Evolutionary conservation across 2,329 filamentous ascomycete species (phyloP).

Genomic region (Colletotrichum abscissum): DNA sequence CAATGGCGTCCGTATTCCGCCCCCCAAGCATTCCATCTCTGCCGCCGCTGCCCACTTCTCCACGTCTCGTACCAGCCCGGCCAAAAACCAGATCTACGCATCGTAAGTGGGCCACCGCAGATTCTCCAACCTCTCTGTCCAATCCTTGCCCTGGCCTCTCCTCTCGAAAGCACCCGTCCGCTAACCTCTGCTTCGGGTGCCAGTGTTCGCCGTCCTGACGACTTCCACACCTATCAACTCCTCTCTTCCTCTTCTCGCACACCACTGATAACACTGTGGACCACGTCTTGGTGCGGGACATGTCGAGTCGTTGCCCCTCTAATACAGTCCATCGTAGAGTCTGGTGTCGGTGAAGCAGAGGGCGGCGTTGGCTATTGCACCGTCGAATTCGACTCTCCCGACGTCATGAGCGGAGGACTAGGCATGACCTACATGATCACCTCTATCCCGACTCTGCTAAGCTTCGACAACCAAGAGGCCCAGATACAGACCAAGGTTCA

Average conservation of each 20-base stretch:
- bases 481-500: slow-evolving; percentile 60
- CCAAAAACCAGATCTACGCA: slow-evolving; percentile 49
- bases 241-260: slow-evolving; percentile 63
- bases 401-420: slow-evolving; percentile 61
- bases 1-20: slow-evolving; percentile 1
- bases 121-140: not conserved
- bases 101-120: slow-evolving; percentile 43
- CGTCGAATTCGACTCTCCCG: slow-evolving; percentile 68
- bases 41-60: slow-evolving; percentile 28
- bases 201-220: slow-evolving; percentile 65
- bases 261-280: slow-evolving; percentile 72
- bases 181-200: slow-evolving; percentile 5
- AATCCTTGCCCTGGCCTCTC: not conserved
- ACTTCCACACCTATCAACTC: slow-evolving; percentile 67
- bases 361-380: slow-evolving; percentile 66
- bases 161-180: not conserved
- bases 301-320: slow-evolving; percentile 64
- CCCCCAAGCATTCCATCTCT: slow-evolving; percentile 5
- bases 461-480: slow-evolving; percentile 67
- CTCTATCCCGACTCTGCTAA: slow-evolving; percentile 66
- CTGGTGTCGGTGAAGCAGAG: slow-evolving; percentile 64
- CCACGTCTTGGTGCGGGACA: slow-evolving; percentile 67
- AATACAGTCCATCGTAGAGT: slow-evolving; percentile 58
- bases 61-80: slow-evolving; percentile 30
- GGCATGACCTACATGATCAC: slow-evolving; percentile 69